Percentiles rank a stretch among this genome's conserved stretches.
Evolutionary conservation across 2,329 filamentous ascomycete species (phyloP).

Genomic region (Aspergillus felis): DNA sequence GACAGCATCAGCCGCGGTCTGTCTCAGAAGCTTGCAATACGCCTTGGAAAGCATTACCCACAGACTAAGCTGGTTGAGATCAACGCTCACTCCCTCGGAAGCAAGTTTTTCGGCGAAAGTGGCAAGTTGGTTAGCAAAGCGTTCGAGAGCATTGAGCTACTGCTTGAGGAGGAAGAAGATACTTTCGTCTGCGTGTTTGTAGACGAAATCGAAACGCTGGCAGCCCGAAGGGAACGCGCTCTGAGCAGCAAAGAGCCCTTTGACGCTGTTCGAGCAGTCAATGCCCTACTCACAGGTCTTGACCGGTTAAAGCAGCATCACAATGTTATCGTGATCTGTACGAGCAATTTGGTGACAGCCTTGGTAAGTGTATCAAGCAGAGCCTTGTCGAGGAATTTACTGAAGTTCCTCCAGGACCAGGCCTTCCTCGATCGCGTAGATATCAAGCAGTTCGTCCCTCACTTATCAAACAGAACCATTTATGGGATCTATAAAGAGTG

Average conservation of each 20-base stretch:
- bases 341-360: slow-evolving; percentile 46
- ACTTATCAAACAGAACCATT: slow-evolving; percentile 36
- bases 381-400: not conserved
- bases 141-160: slow-evolving; percentile 39
- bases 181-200: slow-evolving; percentile 46
- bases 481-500: slow-evolving; percentile 50
- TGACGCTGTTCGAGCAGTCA: slow-evolving; percentile 48
- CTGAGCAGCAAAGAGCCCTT: slow-evolving; percentile 40
- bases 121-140: slow-evolving; percentile 42
- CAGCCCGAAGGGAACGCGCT: slow-evolving; percentile 42
- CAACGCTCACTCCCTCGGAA: slow-evolving; percentile 44
- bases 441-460: slow-evolving; percentile 44
- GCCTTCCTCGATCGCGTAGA: slow-evolving; percentile 50
- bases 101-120: slow-evolving; percentile 48
- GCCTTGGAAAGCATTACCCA: slow-evolving; percentile 40
- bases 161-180: slow-evolving; percentile 35
- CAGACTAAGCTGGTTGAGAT: slow-evolving; percentile 43
- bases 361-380: slow-evolving; percentile 28
- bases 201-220: slow-evolving; percentile 50
- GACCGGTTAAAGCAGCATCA: slow-evolving; percentile 40
- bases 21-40: slow-evolving; percentile 49
- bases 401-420: slow-evolving; percentile 27
- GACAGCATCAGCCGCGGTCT: slow-evolving; percentile 35
- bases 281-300: slow-evolving; percentile 47
- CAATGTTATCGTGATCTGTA: slow-evolving; percentile 49